Base-by-base conservation (phyloP, 805 yeast genomes). In the Cyberlindnera japonica region DNA sequence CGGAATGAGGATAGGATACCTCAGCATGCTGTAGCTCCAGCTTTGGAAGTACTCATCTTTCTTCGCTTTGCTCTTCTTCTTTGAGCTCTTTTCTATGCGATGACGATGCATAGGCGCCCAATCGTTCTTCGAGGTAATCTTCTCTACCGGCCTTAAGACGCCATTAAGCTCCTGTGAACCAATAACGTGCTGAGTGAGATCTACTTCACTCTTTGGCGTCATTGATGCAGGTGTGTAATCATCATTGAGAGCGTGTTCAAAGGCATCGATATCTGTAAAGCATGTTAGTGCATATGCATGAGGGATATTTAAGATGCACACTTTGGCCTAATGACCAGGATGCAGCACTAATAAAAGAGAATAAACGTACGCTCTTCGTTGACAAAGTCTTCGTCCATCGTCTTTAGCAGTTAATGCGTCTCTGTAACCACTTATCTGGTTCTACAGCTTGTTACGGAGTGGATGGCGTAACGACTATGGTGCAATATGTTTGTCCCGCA, bases 1-100 rank as follows among this genome's bases (percentile, higher is more conserved):
- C 14, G 74, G 60, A 0, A 74, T 34, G 39, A 84, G 62, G 4
- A 82, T 58, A 0, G 93, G 95, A 74, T 83, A 83, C 32, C 93
- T 62, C 20, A 84, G 63, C 1, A 83, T 28, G 32, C 61, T 59
- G 49, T 72, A 77, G 0, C 77, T 62, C 34, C 61, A 47, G 19
- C 75, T 72, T 19, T 60, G 58, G 42, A 53, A 50, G 22, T 50
- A 51, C 27, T 61, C 53, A 41, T 63, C 49, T 40, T 41, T 29
- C 27, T 41, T 48, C 21, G 23, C 16, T 24, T 49, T 32, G 27
- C 27, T 10, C 40, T 45, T 34, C 43, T 45, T 43, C 17, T 21
- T 41, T 32, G 25, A 3, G 37, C 45, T 30, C 43, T 48, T 38
- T 50, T 45, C 33, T 29, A 18, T 22, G 13, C 12, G 10, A 13